Evolutionary conservation across 345 rosid genomes (phyloP), one percentile per base, ranked within the genome.

Genomic region (Hirschfeldia incana): DNA sequence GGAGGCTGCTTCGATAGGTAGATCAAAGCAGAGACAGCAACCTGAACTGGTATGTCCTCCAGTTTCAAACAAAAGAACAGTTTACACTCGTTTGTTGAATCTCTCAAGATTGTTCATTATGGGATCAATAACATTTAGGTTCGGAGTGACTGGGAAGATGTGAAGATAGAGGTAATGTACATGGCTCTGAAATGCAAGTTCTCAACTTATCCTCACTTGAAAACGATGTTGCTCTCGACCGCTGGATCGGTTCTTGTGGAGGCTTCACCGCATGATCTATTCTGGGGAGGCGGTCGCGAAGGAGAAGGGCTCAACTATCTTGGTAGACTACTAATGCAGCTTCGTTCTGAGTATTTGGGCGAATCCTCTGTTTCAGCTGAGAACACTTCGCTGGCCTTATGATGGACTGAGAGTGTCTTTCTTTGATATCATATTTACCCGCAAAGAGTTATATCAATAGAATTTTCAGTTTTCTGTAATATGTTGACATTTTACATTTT

Each of bases 221-320:
- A 92, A 51, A 84, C 86, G 6, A 87, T 88, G 90, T 84, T 94
- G 81, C 87, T 89, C 10, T 88, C 93, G 2, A 90, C 98, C 3
- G 89, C 82, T 59, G 97, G 97, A 30, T 91, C 94, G 0, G 89
- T 88, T 59, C 89, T 94, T 9, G 98, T 92, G 49, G 94, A 92
- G 85, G 97, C 98, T 69, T 92, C 97, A 28, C 98, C 97, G 1
- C 97, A 92, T 27, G 93, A 94, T 87, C 93, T 88, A 8, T 94
- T 90, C 65, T 94, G 98, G 98, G 97, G 97, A 15, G 97, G 98
- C 64, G 97, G 98, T 28, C 86, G 97, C 3, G 98, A 94, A 49
- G 98, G 97, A 37, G 98, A 94, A 85, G 97, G 97, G 78, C 85
- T 94, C 29, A 92, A 94, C 82, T 87, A 94, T 82, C 89, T 94